These are phyloP conservation scores for Lachnellula cervina DNA, from an alignment of 2,329 filamentous ascomycete species.

Conservation along the genomic window DNA sequence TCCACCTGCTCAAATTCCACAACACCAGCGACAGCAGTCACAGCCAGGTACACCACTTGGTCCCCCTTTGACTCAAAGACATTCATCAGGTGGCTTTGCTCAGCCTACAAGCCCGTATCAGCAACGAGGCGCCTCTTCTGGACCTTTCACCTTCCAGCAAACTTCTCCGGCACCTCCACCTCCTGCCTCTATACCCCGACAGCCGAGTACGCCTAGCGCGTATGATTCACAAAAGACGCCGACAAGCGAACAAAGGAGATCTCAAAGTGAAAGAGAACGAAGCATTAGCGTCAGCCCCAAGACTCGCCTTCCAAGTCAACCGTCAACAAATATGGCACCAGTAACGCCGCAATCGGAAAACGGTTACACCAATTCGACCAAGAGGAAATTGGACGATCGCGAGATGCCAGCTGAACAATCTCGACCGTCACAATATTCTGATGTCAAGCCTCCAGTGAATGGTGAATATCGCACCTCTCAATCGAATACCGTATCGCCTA, in stretches of 20 bases:
- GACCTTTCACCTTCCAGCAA: constrained; percentile 26
- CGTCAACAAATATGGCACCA: constrained; percentile 15
- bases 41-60: constrained; percentile 43
- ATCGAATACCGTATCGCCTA: constrained; percentile 19
- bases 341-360: constrained; percentile 17
- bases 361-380: constrained; percentile 16
- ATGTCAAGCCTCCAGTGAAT: constrained; percentile 18
- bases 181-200: constrained; percentile 35
- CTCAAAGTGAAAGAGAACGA: constrained; percentile 59
- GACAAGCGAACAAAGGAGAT: constrained; percentile 37
- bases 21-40: constrained; percentile 29
- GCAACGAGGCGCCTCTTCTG: constrained; percentile 39
- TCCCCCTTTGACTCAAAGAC: constrained; percentile 43
- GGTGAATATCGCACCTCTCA: constrained; percentile 17
- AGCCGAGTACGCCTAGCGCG: constrained; percentile 38
- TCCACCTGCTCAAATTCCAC: constrained; percentile 24
- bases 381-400: constrained; percentile 29
- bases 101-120: constrained; percentile 59
- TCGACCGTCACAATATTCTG: constrained; percentile 12
- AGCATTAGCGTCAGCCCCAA: constrained; percentile 77
- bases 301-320: constrained; percentile 48
- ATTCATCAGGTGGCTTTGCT: constrained; percentile 40
- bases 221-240: constrained; percentile 48
- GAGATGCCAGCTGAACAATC: constrained; percentile 18
- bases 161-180: constrained; percentile 35